These are phyloP conservation scores for Colletotrichum filicis DNA, from an alignment of 2,329 filamentous ascomycete species.

Conservation along the genomic window DNA sequence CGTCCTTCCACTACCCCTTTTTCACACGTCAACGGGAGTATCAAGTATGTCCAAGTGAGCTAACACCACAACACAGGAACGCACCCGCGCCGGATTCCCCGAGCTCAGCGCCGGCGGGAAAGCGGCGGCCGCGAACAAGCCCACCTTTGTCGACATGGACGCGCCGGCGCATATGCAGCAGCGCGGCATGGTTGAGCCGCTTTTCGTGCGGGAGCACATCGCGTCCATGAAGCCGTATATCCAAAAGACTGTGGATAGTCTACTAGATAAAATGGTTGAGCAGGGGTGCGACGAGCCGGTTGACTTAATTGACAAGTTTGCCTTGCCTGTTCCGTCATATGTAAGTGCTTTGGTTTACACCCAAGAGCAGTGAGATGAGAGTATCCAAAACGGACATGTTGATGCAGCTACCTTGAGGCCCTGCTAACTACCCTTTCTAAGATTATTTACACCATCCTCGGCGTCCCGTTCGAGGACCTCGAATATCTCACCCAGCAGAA, in stretches of 20 bases:
- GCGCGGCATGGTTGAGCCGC: slow-evolving; percentile 56
- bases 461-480: slow-evolving; percentile 58
- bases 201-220: slow-evolving; percentile 53
- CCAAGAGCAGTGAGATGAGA: too few species aligned
- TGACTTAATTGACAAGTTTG: slow-evolving; percentile 58
- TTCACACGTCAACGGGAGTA: too few species aligned
- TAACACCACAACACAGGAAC: slow-evolving; percentile 41
- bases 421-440: slow-evolving; percentile 30
- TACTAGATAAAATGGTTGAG: slow-evolving; percentile 51
- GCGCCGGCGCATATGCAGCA: slow-evolving; percentile 58
- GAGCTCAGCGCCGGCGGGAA: slow-evolving; percentile 59
- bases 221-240: slow-evolving; percentile 56
- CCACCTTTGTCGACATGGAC: slow-evolving; percentile 64
- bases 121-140: slow-evolving; percentile 57
- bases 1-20: too few species aligned
- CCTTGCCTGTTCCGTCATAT: slow-evolving; percentile 59
- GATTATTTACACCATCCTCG: slow-evolving; percentile 62
- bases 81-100: slow-evolving; percentile 55
- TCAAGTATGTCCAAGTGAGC: too few species aligned
- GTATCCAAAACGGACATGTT: too few species aligned
- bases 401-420: too few species aligned
- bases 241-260: slow-evolving; percentile 54
- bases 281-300: slow-evolving; percentile 51
- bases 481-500: slow-evolving; percentile 58
- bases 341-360: slow-evolving; percentile 40